Base-by-base conservation (phyloP, 2,329 filamentous ascomycete genomes). In the Exophiala viscosa region DNA sequence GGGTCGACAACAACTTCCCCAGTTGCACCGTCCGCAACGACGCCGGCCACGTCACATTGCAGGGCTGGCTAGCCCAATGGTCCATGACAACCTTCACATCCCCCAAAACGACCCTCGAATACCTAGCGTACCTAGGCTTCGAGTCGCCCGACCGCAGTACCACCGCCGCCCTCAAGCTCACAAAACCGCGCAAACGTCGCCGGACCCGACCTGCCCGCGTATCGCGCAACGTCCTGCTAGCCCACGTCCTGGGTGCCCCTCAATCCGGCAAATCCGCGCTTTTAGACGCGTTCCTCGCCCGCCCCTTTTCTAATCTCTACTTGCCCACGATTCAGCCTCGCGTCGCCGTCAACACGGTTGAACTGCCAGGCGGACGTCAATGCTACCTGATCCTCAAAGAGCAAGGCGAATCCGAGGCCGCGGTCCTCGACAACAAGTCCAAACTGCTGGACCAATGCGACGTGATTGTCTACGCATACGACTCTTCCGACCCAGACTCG, bases 1-100 rank as follows among this genome's bases (percentile, higher is more conserved):
- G 93, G 93, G 76, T 84, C 0, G 91, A 96, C 59, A 87, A 87
- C 1, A 88, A 84, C 0, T 99, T 99, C 65, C 93, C 93, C 1
- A 90, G 88, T 0, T 95, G 90, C 18, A 96, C 93, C 0, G 92
- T 97, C 14, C 86, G 90, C 38, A 97, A 96, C 66, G 93, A 99
- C 70, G 90, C 89, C 7, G 93, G 93, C 0, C 84, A 97, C 67
- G 91, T 99, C 57, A 99, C 93, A 1, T 77, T 99, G 3, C 93
- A 99, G 69, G 93, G 93, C 1, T 99, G 93, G 93, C 81, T 99
- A 34, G 93, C 93, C 3, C 93, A 99, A 65, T 99, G 93, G 93
- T 96, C 91, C 68, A 99, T 99, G 93, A 99, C 93, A 0, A 99
- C 93, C 0, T 99, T 97, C 64, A 84, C 95, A 55, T 91, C 95